phyloP scores from a whole-genome alignment of 192 early-diverging fungal genomes.

The Thamnidium elegans region DNA sequence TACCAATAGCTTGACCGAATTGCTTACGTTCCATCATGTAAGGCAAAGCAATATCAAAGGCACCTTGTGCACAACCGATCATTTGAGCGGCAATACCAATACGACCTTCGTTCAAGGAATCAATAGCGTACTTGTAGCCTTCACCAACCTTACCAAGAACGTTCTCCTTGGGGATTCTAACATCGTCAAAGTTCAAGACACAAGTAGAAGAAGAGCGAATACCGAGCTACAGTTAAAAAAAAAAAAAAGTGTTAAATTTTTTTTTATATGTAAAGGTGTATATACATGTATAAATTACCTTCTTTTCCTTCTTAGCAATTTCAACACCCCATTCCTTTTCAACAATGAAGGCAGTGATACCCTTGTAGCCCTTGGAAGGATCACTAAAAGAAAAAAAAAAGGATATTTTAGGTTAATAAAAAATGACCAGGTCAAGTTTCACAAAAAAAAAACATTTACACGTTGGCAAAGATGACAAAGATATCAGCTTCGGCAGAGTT shows the following conservation, averaged over 20 bases:
- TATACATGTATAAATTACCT: too few relatives aligned
- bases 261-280: too few relatives aligned
- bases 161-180: conserved; percentile 78
- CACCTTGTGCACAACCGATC: conserved; percentile 94
- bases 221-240: conserved; percentile 57
- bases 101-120: conserved; percentile 95
- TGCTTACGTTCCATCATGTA: conserved; percentile 94
- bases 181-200: conserved; percentile 86
- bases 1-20: conserved; percentile 78
- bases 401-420: not conserved
- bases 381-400: conserved; percentile 42
- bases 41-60: conserved; percentile 77
- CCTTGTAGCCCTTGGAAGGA: conserved; percentile 90
- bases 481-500: conserved; percentile 93
- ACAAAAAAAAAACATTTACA: conserved; percentile 11
- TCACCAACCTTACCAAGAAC: conserved; percentile 90
- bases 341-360: conserved; percentile 95
- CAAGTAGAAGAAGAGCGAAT: conserved; percentile 95
- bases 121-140: conserved; percentile 97
- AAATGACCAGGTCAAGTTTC: too few relatives aligned
- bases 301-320: conserved; percentile 88
- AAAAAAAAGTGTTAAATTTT: too few relatives aligned
- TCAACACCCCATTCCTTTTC: conserved; percentile 56
- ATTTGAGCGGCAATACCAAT: conserved; percentile 51
- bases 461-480: conserved; percentile 46